Conservation (phyloP, 1,284 basidiomycete species). For the Testicularia cyperi region DNA sequence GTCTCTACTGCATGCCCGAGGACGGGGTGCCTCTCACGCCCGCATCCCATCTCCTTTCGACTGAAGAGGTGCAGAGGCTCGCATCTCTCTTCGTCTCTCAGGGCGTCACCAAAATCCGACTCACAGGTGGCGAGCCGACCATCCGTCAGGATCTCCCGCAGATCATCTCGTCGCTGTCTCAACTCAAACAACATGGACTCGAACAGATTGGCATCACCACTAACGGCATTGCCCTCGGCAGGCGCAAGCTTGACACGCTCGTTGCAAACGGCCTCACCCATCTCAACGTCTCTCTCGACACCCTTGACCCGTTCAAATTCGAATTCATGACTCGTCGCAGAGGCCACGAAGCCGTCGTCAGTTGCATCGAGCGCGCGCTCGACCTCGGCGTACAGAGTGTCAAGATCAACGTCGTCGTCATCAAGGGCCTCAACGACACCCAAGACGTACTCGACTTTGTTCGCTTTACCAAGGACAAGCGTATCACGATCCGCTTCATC, state of each 20-base stretch:
- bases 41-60: conserved; percentile 69
- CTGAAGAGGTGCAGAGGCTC: conserved; percentile 72
- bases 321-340: conserved; percentile 73
- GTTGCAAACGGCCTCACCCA: conserved; percentile 76
- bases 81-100: conserved; percentile 73
- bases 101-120: conserved; percentile 80
- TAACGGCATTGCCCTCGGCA: conserved; percentile 75
- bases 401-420: conserved; percentile 80
- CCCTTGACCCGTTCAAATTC: conserved; percentile 81
- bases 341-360: conserved; percentile 74
- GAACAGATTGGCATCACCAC: conserved; percentile 80
- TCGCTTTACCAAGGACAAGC: conserved; percentile 69
- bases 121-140: conserved; percentile 87
- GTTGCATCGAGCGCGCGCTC: conserved; percentile 70
- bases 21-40: conserved; percentile 78
- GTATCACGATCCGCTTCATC: conserved; percentile 78
- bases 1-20: conserved; percentile 87
- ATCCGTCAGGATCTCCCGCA: conserved; percentile 75
- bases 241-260: conserved; percentile 69
- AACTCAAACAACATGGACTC: conserved; percentile 65
- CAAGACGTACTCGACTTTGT: conserved; percentile 76
- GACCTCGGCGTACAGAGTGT: conserved; percentile 64
- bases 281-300: conserved; percentile 74
- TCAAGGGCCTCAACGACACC: conserved; percentile 75
- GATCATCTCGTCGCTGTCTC: conserved; percentile 64